Percentiles rank a stretch among this genome's conserved stretches.
phyloP scores from a whole-genome alignment of 805 yeast species.

The Nakazawaea wyomingensis region DNA sequence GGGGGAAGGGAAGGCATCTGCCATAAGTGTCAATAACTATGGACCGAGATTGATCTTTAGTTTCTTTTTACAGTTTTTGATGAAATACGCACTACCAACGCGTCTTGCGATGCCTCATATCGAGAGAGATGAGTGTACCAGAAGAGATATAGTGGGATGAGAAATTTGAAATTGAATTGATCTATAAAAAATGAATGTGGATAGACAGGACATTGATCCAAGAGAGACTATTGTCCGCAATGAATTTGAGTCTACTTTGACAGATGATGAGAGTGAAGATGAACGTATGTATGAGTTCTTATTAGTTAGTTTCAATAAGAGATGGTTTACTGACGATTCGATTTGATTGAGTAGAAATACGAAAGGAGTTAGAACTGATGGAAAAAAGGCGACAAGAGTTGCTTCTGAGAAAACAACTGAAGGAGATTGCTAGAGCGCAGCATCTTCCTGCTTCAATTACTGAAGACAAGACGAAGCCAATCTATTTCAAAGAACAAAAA shows the following conservation, averaged over 20 bases:
- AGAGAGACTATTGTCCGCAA: conserved; percentile 7
- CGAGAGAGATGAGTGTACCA: too few relatives aligned
- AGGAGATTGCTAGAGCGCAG: conserved; percentile 2
- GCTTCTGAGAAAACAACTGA: neutral
- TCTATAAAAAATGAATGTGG: conserved; percentile 7
- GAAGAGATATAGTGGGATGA: too few relatives aligned
- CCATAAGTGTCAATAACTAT: too few relatives aligned
- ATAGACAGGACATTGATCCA: conserved; percentile 8
- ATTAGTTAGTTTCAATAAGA: too few relatives aligned
- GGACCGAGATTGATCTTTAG: too few relatives aligned
- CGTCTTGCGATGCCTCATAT: too few relatives aligned
- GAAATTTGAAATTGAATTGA: too few relatives aligned
- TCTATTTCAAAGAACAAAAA: neutral
- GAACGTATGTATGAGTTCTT: conserved; percentile 5
- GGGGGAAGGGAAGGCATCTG: too few relatives aligned
- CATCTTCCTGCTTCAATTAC: neutral
- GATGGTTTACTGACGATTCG: too few relatives aligned
- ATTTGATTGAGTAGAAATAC: neutral
- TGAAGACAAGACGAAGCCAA: neutral
- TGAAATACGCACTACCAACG: too few relatives aligned
- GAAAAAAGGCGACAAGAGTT: conserved; percentile 1
- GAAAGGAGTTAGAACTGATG: neutral
- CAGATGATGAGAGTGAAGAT: conserved; percentile 11
- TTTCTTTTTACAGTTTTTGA: too few relatives aligned
- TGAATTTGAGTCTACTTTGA: conserved; percentile 4